Percentiles rank a stretch among this genome's conserved stretches.
Evolutionary conservation across 345 rosid species (phyloP).

Genomic region (Eucalyptus curtisii): DNA sequence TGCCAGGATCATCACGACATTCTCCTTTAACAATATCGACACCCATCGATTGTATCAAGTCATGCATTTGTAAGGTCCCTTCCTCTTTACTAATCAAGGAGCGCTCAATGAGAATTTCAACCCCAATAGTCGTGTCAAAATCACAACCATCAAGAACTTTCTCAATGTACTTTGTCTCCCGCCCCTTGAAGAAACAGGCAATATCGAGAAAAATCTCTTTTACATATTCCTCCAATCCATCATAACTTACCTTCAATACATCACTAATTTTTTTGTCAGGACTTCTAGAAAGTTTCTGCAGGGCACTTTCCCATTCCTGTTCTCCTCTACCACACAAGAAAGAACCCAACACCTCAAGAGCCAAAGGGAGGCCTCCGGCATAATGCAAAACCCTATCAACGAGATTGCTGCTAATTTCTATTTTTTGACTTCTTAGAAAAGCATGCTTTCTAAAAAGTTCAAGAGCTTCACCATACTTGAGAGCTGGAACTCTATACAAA

Average conservation of each 20-base stretch:
- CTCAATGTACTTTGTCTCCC: rapidly evolving
- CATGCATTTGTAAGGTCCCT: not conserved
- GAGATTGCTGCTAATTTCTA: rapidly evolving
- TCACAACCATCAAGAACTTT: not conserved
- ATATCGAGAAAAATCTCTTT: not conserved
- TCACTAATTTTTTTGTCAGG: rapidly evolving
- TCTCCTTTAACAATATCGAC: not conserved
- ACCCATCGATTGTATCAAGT: not conserved
- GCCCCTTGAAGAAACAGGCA: not conserved
- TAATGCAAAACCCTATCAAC: rapidly evolving
- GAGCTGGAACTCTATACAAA: not conserved
- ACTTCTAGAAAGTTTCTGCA: rapidly evolving
- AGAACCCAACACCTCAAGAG: not conserved
- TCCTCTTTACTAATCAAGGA: not conserved
- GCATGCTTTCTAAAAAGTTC: not conserved
- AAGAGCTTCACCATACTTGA: not conserved
- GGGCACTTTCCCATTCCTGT: rapidly evolving
- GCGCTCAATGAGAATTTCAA: not conserved
- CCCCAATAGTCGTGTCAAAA: not conserved
- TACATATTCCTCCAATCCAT: rapidly evolving
- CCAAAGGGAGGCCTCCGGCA: not conserved
- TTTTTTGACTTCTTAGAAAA: not conserved
- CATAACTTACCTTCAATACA: rapidly evolving
- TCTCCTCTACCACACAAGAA: rapidly evolving
- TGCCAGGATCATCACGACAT: not conserved